These are phyloP conservation scores for Neopestalotiopsis rosae DNA, from an alignment of 2,329 filamentous ascomycete genomes.

Conservation along the genomic window DNA sequence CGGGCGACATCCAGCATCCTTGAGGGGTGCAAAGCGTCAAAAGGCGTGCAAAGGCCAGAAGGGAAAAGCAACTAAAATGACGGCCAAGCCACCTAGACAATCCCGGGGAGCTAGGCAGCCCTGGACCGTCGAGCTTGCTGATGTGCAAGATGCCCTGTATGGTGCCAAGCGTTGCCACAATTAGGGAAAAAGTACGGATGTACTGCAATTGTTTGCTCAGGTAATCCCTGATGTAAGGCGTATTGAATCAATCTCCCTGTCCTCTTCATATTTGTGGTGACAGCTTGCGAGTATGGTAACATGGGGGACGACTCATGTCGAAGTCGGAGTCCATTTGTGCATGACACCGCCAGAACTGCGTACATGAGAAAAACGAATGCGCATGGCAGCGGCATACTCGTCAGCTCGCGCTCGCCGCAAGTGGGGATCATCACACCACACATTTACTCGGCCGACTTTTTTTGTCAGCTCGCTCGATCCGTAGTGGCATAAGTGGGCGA, in stretches of 20 bases:
- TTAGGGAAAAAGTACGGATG: neutral
- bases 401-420: neutral
- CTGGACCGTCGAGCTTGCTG: neutral
- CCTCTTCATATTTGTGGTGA: neutral
- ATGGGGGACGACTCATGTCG: neutral
- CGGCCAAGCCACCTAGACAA: slow-evolving; percentile 4
- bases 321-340: neutral
- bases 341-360: neutral
- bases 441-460: neutral
- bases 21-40: too few relatives aligned
- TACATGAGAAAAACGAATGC: neutral
- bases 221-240: neutral
- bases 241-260: neutral
- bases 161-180: too few relatives aligned
- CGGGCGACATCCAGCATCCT: neutral
- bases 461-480: neutral
- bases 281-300: neutral
- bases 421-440: neutral
- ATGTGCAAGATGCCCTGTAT: too few relatives aligned
- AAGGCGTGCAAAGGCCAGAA: neutral
- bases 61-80: neutral
- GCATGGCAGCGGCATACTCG: neutral
- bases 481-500: neutral
- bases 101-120: neutral
- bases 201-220: neutral